Percentiles rank a stretch among this genome's conserved stretches.
Conservation (phyloP, 192 early-diverging fungal species). For the Backusella australiensis region DNA sequence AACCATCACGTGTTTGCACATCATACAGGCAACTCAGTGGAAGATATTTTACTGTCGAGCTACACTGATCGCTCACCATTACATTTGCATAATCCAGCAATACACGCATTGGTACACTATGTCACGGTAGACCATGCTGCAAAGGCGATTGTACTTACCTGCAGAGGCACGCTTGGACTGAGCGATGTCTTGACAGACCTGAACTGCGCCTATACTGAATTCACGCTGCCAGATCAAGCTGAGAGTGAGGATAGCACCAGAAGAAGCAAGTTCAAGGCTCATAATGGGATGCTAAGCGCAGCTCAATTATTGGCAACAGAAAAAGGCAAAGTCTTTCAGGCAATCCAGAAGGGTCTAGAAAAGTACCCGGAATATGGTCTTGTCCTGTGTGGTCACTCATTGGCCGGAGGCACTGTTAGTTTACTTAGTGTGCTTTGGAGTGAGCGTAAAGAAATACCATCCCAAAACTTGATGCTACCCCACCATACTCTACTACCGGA, state of each 20-base stretch:
- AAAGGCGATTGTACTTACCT: constrained; percentile 73
- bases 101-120: constrained; percentile 76
- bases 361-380: constrained; percentile 77
- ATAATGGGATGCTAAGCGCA: constrained; percentile 84
- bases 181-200: constrained; percentile 88
- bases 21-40: constrained; percentile 71
- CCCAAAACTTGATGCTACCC: constrained; percentile 33
- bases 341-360: constrained; percentile 66
- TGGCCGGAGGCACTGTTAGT: constrained; percentile 85
- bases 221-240: constrained; percentile 35
- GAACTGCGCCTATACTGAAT: constrained; percentile 69
- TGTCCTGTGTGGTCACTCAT: constrained; percentile 83
- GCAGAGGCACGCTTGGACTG: constrained; percentile 85
- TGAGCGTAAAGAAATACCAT: constrained; percentile 21
- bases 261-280: constrained; percentile 54
- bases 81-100: constrained; percentile 46
- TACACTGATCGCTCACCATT: constrained; percentile 48
- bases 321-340: constrained; percentile 66
- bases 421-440: constrained; percentile 80
- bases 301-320: constrained; percentile 67
- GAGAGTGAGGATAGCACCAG: not conserved
- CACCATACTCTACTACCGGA: constrained; percentile 23
- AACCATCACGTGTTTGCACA: constrained; percentile 63
- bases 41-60: constrained; percentile 72
- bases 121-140: constrained; percentile 83